phyloP scores from a whole-genome alignment of 2,329 filamentous ascomycete species.

The Eutypa lata region DNA sequence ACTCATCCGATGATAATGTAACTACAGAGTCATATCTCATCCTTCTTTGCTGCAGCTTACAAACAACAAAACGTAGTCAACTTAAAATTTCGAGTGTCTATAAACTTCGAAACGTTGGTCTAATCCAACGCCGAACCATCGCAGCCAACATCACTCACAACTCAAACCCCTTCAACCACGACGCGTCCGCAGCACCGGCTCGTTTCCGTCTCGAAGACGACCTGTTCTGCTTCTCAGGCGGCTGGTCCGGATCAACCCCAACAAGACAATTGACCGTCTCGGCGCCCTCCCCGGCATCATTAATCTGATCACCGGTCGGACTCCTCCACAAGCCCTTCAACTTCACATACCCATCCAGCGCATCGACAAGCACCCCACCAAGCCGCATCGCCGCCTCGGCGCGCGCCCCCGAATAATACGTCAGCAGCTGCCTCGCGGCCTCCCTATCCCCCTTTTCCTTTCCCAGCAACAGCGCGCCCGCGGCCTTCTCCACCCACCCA shows the following conservation, averaged over 20 bases:
- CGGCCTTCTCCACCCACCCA: conserved; percentile 22
- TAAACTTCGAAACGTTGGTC: no score
- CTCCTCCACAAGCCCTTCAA: conserved; percentile 18
- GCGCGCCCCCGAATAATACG: conserved; percentile 19
- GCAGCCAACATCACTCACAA: not conserved
- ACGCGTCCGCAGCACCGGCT: not conserved
- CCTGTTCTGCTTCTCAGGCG: not conserved
- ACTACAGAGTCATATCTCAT: no score
- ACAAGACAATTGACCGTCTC: conserved; percentile 33
- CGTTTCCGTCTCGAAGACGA: not conserved
- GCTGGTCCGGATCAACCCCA: conserved; percentile 25
- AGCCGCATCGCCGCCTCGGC: conserved; percentile 19
- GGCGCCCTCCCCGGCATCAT: conserved; percentile 27
- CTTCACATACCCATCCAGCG: conserved; percentile 23
- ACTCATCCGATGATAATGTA: no score
- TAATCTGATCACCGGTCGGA: conserved; percentile 28
- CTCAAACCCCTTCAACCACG: no score
- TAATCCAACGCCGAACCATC: no score
- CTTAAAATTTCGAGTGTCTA: no score
- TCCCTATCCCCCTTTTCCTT: conserved; percentile 11
- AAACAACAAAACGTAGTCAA: no score
- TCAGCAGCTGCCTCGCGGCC: conserved; percentile 17
- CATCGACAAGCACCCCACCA: conserved; percentile 14
- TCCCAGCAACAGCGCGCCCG: conserved; percentile 15
- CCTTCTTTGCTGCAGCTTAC: no score